phyloP scores from a whole-genome alignment of 345 rosid species.

The rapeseed (Brassica napus) region DNA sequence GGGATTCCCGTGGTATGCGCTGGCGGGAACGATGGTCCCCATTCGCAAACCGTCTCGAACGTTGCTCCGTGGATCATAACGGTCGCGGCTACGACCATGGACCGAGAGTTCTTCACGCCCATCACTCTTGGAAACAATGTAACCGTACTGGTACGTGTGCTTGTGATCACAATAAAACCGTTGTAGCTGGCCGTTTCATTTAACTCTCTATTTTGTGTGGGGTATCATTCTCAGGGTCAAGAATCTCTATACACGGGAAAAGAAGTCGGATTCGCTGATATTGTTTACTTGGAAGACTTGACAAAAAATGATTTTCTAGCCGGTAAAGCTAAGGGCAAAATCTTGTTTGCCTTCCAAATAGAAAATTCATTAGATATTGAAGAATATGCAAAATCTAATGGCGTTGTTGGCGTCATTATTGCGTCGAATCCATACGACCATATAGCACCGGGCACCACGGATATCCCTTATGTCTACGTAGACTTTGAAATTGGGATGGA shows the following conservation, averaged over 20 bases:
- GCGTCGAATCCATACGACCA: slow-evolving; percentile 48
- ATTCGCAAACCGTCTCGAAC: slow-evolving; percentile 39
- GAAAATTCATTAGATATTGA: neutral
- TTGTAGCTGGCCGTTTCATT: neutral
- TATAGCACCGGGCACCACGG: slow-evolving; percentile 10
- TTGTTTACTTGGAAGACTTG: slow-evolving; percentile 8
- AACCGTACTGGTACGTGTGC: slow-evolving; percentile 24
- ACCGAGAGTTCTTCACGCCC: slow-evolving; percentile 45
- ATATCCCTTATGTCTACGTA: slow-evolving; percentile 54
- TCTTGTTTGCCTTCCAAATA: slow-evolving; percentile 54
- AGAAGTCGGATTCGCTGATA: slow-evolving; percentile 42
- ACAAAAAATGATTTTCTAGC: neutral
- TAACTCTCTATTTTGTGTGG: neutral
- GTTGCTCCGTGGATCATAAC: slow-evolving; percentile 64
- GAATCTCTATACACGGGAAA: slow-evolving; percentile 50
- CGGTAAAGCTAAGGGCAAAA: slow-evolving; percentile 48
- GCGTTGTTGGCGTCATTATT: slow-evolving; percentile 53
- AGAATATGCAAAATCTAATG: slow-evolving; percentile 34
- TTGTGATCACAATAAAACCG: neutral
- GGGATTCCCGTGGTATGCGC: slow-evolving; percentile 54
- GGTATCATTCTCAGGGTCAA: slow-evolving; percentile 45
- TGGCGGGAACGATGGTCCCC: slow-evolving; percentile 56
- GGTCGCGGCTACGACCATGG: slow-evolving; percentile 62
- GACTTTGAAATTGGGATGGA: slow-evolving; percentile 66
- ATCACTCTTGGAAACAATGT: slow-evolving; percentile 51